Percentiles rank a stretch among this genome's conserved stretches.
These are phyloP conservation scores for Alternaria sp. DNA, from an alignment of 2,329 filamentous ascomycete species.

Conservation along the genomic window DNA sequence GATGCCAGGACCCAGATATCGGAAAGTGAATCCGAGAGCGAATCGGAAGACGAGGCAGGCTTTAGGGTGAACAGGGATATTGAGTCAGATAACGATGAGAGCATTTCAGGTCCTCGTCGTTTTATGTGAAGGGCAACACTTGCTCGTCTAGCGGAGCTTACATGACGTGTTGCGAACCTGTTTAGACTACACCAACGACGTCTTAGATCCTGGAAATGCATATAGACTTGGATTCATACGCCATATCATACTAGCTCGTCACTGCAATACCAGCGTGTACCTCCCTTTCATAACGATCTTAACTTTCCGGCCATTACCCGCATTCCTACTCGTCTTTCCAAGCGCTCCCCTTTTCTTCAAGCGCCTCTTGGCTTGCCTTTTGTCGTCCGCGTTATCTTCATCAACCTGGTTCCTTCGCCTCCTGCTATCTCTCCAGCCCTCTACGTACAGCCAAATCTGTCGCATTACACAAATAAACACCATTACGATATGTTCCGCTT, in stretches of 20 bases:
- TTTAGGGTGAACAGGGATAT: background rate
- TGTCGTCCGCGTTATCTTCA: background rate
- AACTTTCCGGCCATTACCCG: background rate
- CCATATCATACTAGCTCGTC: background rate
- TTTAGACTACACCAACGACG: background rate
- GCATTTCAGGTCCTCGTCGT: background rate
- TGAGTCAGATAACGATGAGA: background rate
- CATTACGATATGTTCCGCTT: slow-evolving; percentile 22
- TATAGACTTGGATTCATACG: background rate
- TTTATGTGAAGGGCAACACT: background rate
- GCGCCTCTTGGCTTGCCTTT: background rate
- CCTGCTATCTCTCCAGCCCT: slow-evolving; percentile 7
- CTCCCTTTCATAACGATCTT: slow-evolving; percentile 1
- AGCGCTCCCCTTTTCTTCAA: background rate
- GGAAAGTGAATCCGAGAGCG: background rate
- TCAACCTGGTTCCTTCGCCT: background rate
- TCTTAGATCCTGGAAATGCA: background rate
- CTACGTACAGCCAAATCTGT: slow-evolving; percentile 2
- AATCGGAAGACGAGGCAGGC: background rate
- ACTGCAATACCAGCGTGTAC: slow-evolving; percentile 3
- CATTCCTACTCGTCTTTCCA: background rate
- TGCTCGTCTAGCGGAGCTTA: background rate
- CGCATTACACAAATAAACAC: slow-evolving; percentile 13
- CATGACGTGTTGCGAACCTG: background rate
- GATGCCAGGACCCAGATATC: background rate